phyloP scores from a whole-genome alignment of 495 filamentous ascomycete species.

The Corynascus novoguineensis region DNA sequence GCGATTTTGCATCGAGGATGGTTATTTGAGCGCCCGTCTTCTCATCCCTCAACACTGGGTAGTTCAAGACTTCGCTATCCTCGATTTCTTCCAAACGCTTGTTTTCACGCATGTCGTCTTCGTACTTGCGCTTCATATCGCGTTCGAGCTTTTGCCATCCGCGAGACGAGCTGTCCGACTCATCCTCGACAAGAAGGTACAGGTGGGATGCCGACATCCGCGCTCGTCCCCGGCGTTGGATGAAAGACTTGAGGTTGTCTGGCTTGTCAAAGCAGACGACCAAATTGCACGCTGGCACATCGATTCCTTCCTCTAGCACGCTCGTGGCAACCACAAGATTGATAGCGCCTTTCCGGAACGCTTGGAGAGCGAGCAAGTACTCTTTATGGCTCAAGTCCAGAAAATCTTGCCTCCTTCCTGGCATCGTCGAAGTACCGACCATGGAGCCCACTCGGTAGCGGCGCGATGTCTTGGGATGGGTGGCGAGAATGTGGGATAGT shows the following conservation, averaged over 20 bases:
- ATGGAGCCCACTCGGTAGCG: conserved; percentile 59
- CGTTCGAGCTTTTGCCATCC: conserved; percentile 62
- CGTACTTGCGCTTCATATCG: conserved; percentile 67
- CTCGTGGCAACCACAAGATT: conserved; percentile 81
- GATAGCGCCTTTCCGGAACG: conserved; percentile 61
- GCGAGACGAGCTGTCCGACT: conserved; percentile 26
- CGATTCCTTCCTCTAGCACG: conserved; percentile 89
- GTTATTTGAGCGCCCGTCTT: conserved; percentile 65
- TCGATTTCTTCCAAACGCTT: conserved; percentile 48
- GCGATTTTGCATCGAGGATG: conserved; percentile 61
- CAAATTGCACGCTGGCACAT: conserved; percentile 76
- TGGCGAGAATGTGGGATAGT: conserved; percentile 58
- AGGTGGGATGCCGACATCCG: conserved; percentile 66
- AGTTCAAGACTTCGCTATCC: conserved; percentile 42
- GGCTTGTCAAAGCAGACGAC: conserved; percentile 83
- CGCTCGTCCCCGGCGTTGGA: conserved; percentile 83
- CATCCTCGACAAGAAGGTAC: conserved; percentile 52
- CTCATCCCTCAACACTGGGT: conserved; percentile 44
- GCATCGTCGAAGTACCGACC: conserved; percentile 61
- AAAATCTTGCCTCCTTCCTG: conserved; percentile 47
- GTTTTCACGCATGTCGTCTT: conserved; percentile 58
- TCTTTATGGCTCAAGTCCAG: conserved; percentile 55
- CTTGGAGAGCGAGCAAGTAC: conserved; percentile 55
- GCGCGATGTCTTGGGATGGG: conserved; percentile 52
- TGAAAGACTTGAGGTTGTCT: conserved; percentile 72